Conservation (phyloP, 2,329 filamentous ascomycete species). For the Rhinocladiella similis region DNA sequence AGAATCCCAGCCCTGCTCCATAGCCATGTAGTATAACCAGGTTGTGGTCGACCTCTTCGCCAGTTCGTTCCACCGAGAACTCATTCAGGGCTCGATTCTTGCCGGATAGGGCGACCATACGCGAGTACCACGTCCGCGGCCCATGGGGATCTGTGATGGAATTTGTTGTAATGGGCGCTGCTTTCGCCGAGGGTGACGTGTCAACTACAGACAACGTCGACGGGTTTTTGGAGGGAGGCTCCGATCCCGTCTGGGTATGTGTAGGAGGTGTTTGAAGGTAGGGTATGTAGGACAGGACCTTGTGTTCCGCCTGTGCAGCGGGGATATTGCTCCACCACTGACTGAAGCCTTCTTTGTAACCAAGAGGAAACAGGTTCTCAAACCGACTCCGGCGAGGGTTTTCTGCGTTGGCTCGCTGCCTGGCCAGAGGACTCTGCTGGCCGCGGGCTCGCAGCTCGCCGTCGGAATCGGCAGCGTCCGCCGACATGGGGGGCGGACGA, state of each 20-base stretch:
- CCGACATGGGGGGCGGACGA: conserved; percentile 27
- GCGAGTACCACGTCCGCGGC: conserved; percentile 79
- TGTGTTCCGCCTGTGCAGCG: conserved; percentile 80
- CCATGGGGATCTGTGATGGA: conserved; percentile 73
- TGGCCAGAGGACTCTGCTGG: conserved; percentile 51
- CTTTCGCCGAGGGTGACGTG: conserved; percentile 37
- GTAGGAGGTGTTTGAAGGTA: conserved; percentile 72
- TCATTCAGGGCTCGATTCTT: conserved; percentile 89
- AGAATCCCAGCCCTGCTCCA: conserved; percentile 92
- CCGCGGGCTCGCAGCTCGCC: conserved; percentile 33
- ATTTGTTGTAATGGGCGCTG: conserved; percentile 48
- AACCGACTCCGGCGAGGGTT: conserved; percentile 31
- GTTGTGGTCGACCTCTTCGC: conserved; percentile 77
- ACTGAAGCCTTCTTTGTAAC: conserved; percentile 85
- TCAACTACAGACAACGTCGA: conserved; percentile 38
- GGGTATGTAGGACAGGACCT: conserved; percentile 82
- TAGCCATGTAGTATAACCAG: conserved; percentile 97
- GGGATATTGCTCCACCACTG: conserved; percentile 95
- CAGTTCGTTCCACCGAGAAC: conserved; percentile 82
- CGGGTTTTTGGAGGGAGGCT: conserved; percentile 45
- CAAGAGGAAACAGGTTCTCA: conserved; percentile 71
- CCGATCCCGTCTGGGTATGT: conserved; percentile 64
- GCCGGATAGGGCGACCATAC: conserved; percentile 79
- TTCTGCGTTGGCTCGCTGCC: conserved; percentile 44
- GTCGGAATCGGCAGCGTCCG: conserved; percentile 32